Conservation (phyloP, 2,329 filamentous ascomycete species). For the Domatiomyces catenatus region DNA sequence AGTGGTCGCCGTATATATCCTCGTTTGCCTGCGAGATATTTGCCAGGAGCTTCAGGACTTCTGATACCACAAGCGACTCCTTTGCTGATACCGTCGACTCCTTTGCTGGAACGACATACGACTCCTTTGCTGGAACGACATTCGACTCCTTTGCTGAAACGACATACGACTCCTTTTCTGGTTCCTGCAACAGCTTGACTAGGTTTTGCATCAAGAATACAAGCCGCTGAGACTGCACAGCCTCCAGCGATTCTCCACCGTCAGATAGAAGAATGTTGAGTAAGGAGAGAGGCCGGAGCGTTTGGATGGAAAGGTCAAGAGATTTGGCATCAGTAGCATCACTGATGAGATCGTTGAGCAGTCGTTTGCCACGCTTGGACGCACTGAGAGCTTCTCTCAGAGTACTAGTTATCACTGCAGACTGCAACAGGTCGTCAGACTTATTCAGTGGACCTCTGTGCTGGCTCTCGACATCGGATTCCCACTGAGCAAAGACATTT, state of each 20-base stretch:
- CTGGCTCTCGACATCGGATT: constrained; percentile 21
- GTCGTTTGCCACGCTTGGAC: constrained; percentile 33
- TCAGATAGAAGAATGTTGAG: constrained; percentile 40
- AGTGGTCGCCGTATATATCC: constrained; percentile 78
- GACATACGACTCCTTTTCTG: constrained; percentile 29
- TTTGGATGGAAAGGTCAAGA: neutral
- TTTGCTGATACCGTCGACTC: constrained; percentile 33
- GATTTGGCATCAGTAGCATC: constrained; percentile 36
- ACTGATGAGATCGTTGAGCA: constrained; percentile 46
- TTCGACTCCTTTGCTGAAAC: too few relatives aligned
- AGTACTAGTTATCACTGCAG: constrained; percentile 34
- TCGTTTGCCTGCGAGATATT: constrained; percentile 56
- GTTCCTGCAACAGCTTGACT: constrained; percentile 45
- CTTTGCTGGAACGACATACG: constrained; percentile 26
- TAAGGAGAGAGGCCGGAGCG: constrained; percentile 28
- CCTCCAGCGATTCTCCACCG: constrained; percentile 33
- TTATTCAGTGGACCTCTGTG: constrained; percentile 18
- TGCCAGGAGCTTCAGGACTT: constrained; percentile 30
- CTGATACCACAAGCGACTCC: constrained; percentile 21
- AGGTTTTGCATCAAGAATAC: constrained; percentile 74
- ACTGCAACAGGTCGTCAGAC: constrained; percentile 27
- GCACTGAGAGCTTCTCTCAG: constrained; percentile 34
- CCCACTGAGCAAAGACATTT: constrained; percentile 19
- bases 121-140: constrained; percentile 34
- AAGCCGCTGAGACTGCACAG: constrained; percentile 45